Percentiles rank a stretch among this genome's conserved stretches.
Evolutionary conservation across 2,329 filamentous ascomycete species (phyloP).

Genomic region (Hypoxylon sp.): DNA sequence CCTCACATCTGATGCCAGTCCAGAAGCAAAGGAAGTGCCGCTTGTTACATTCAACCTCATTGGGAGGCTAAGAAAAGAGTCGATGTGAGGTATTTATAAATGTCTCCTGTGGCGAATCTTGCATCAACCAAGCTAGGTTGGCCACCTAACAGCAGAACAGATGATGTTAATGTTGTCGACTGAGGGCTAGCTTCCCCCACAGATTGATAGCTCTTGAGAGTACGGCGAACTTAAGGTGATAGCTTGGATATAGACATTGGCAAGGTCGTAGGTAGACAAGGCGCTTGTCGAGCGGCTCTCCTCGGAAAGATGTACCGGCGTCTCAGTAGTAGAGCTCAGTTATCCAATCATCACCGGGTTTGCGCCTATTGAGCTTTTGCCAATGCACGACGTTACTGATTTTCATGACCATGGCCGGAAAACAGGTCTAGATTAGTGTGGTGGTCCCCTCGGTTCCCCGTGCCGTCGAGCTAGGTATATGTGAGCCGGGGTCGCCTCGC

Average conservation of each 20-base stretch:
- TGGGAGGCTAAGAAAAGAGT: not conserved
- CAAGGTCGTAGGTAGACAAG: conserved; percentile 17
- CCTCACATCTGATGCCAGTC: not conserved
- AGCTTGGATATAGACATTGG: not conserved
- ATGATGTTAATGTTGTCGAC: not conserved
- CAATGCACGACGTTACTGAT: conserved; percentile 17
- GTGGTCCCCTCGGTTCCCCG: conserved; percentile 9
- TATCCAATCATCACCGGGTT: conserved; percentile 40
- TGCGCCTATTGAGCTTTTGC: conserved; percentile 31
- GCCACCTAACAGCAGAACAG: not conserved
- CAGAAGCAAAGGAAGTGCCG: not conserved
- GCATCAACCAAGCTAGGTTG: not conserved
- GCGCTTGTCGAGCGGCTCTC: conserved; percentile 41
- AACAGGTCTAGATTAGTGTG: conserved; percentile 30
- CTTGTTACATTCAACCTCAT: not conserved
- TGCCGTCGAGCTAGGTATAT: conserved; percentile 14
- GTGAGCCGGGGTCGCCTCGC: conserved; percentile 13
- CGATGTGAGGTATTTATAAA: not conserved
- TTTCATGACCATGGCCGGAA: conserved; percentile 18
- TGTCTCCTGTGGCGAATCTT: not conserved
- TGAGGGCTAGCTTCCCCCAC: not conserved
- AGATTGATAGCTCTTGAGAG: not conserved
- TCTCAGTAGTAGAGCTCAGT: conserved; percentile 40
- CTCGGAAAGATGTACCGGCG: conserved; percentile 42
- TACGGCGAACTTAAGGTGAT: conserved; percentile 1